Evolutionary conservation across 192 early-diverging fungal genomes (phyloP), one percentile per base, ranked within the genome.

Genomic region (Backusella sp.): DNA sequence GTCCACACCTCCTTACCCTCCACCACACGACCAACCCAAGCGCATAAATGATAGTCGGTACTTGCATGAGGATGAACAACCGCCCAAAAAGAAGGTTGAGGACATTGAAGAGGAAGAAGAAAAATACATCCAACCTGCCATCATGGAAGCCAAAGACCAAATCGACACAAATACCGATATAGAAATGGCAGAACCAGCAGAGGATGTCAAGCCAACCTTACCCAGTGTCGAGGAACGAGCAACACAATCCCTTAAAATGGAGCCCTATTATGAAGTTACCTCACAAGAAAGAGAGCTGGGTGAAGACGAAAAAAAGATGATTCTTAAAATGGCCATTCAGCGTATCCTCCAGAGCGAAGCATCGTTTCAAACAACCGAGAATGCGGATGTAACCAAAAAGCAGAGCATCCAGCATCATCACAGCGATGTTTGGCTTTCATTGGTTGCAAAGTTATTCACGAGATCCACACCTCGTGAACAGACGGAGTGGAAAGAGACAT

Each of bases 221-320:
- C 69, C 78, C 3, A 79, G 78, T 72, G 74, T 69, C 1, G 68
- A 77, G 41, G 83, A 81, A 66, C 73, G 83, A 7, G 79, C 76
- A 0, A 67, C 37, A 8, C 82, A 79, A 56, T 67, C 84, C 9
- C 79, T 85, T 7, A 85, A 76, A 26, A 84, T 83, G 75, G 77
- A 85, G 56, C 84, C 84, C 12, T 62, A 26, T 11, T 85, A 78
- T 73, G 69, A 77, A 3, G 74, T 82, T 30, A 70, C 82, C 9
- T 28, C 72, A n/a, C 76, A 76, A 0, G 6, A 32, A 1, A 39
- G 67, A 34, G 67, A 73, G 23, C 73, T 82, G 21, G 41, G 39
- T 28, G 44, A 26, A 15, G 35, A 74, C 8, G 67, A 81, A 66
- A 75, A 76, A 42, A 37, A 66, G 7, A 35, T 56, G 34, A 59